Evolutionary conservation across 345 rosid genomes (phyloP).

Genomic region (Psidium guajava): DNA sequence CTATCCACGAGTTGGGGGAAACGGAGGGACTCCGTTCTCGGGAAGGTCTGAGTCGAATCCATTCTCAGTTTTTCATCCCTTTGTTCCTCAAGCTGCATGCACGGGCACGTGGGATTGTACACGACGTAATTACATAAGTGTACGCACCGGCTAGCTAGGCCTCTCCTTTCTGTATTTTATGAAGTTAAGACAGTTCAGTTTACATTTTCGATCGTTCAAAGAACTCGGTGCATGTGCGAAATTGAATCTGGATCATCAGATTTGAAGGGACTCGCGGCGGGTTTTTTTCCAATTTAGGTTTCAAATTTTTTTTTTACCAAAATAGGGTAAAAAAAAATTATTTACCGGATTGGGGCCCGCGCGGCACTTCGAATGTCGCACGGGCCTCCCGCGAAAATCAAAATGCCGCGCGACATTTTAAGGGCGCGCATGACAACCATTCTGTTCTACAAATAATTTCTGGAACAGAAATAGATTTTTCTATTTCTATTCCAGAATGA

Average conservation of each 20-base stretch:
- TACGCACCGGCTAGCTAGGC: neutral
- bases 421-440: too few relatives aligned
- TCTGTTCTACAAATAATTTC: too few relatives aligned
- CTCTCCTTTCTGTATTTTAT: neutral
- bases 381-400: too few relatives aligned
- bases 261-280: neutral
- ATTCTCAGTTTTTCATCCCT: neutral
- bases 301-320: too few relatives aligned
- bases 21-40: neutral
- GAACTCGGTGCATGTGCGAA: neutral
- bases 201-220: neutral
- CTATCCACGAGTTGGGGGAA: slow-evolving; percentile 6
- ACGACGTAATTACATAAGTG: neutral
- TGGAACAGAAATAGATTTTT: too few relatives aligned
- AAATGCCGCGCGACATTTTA: too few relatives aligned
- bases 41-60: neutral
- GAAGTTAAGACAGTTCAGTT: neutral
- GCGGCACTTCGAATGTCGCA: too few relatives aligned
- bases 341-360: too few relatives aligned
- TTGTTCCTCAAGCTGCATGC: neutral
- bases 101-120: neutral
- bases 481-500: too few relatives aligned
- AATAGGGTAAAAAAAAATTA: too few relatives aligned
- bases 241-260: neutral
- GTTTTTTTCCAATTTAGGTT: too few relatives aligned